phyloP scores from a whole-genome alignment of 2,329 filamentous ascomycete species.

The Fusarium chlamydosporum region DNA sequence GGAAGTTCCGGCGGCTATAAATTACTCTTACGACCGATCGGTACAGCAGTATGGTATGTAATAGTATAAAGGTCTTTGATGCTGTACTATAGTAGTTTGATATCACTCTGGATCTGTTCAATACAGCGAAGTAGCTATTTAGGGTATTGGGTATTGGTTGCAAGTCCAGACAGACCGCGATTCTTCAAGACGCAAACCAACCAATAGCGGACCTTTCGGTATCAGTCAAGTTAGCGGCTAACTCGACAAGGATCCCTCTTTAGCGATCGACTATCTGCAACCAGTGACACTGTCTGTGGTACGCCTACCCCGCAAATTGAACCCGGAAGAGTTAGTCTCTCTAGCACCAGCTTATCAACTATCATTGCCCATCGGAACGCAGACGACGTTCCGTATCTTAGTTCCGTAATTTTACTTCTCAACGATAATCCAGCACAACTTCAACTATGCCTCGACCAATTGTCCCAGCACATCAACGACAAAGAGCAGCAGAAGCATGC shows the following conservation, averaged over 20 bases:
- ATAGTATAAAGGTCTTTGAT: too few species aligned
- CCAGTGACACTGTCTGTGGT: not conserved
- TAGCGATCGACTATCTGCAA: not conserved
- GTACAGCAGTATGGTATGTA: too few species aligned
- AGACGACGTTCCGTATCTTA: too few species aligned
- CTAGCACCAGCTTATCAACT: conserved; percentile 17
- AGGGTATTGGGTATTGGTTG: too few species aligned
- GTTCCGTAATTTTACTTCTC: too few species aligned
- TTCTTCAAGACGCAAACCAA: not conserved
- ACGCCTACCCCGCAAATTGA: conserved; percentile 28
- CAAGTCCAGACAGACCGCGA: not conserved
- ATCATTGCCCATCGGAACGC: conserved; percentile 17
- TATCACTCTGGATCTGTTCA: too few species aligned
- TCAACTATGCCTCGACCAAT: conserved; percentile 65
- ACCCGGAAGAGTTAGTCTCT: not conserved
- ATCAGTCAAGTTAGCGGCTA: not conserved
- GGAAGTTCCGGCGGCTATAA: too few species aligned
- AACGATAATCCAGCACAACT: too few species aligned
- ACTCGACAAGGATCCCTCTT: not conserved
- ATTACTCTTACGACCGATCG: too few species aligned
- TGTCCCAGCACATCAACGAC: conserved; percentile 63
- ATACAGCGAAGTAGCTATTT: too few species aligned
- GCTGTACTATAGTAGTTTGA: too few species aligned
- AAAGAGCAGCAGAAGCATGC: conserved; percentile 65
- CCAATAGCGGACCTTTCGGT: not conserved